These are phyloP conservation scores for Yarrowia sp. DNA, from an alignment of 805 yeast genomes.

Conservation along the genomic window DNA sequence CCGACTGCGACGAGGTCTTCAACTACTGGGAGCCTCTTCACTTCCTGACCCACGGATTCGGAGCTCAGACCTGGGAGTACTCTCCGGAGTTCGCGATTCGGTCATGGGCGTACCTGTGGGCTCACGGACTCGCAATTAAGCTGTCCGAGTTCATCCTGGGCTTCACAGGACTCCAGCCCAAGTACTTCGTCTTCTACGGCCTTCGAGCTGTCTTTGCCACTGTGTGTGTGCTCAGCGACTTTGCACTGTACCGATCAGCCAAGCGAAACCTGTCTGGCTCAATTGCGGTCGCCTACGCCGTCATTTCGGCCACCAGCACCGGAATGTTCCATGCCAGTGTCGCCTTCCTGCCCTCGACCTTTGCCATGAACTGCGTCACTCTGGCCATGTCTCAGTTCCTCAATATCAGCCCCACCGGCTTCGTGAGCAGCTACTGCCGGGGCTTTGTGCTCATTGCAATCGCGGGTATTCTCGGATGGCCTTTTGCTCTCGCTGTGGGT, in stretches of 20 bases:
- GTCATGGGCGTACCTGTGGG: constrained; percentile 75
- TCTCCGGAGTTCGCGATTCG: constrained; percentile 86
- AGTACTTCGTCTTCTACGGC: constrained; percentile 47
- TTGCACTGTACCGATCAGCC: constrained; percentile 48
- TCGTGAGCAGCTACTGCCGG: constrained; percentile 18
- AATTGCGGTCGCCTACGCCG: constrained; percentile 58
- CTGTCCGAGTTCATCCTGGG: constrained; percentile 24
- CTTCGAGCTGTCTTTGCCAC: constrained; percentile 49
- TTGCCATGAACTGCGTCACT: constrained; percentile 55
- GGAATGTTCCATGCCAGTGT: constrained; percentile 90
- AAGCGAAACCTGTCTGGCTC: constrained; percentile 39
- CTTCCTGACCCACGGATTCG: constrained; percentile 71
- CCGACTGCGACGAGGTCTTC: constrained; percentile 90
- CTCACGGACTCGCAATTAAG: constrained; percentile 38
- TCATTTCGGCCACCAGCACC: constrained; percentile 62
- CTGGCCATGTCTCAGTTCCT: constrained; percentile 36
- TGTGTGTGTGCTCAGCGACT: constrained; percentile 51
- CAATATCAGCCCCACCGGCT: neutral
- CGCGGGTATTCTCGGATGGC: constrained; percentile 92
- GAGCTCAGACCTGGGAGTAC: constrained; percentile 95
- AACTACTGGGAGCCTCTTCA: constrained; percentile 96
- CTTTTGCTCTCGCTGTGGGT: constrained; percentile 68
- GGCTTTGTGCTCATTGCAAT: constrained; percentile 46
- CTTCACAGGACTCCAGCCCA: constrained; percentile 30
- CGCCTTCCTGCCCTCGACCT: constrained; percentile 78